Evolutionary conservation across 345 rosid species (phyloP).

Genomic region (Barbarea vulgaris): DNA sequence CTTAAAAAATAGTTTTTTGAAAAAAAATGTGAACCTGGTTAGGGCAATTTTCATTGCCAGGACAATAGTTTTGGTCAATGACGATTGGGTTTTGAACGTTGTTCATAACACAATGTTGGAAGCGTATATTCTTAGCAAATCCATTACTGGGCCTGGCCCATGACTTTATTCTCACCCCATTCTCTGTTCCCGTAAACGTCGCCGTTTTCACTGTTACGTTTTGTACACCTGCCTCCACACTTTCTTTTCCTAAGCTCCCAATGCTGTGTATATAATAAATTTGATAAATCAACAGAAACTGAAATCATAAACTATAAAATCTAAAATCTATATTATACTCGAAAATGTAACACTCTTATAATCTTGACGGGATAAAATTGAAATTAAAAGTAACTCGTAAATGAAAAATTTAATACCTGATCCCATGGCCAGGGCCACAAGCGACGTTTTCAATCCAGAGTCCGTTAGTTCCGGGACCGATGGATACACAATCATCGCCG

Average conservation of each 20-base stretch:
- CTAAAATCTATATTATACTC: neutral
- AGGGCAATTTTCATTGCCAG: constrained; percentile 45
- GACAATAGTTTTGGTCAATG: constrained; percentile 69
- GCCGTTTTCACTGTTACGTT: constrained; percentile 53
- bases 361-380: neutral
- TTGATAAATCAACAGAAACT: neutral
- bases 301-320: neutral
- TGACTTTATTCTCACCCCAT: constrained; percentile 63
- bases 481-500: constrained; percentile 70
- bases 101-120: constrained; percentile 45
- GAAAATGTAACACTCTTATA: neutral
- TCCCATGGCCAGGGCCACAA: constrained; percentile 86
- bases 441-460: constrained; percentile 53
- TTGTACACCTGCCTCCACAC: constrained; percentile 50
- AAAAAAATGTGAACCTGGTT: constrained; percentile 28
- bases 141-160: constrained; percentile 68
- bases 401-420: constrained; percentile 43
- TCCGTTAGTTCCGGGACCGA: constrained; percentile 66
- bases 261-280: constrained; percentile 36
- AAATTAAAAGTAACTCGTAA: neutral
- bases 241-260: constrained; percentile 50
- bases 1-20: neutral
- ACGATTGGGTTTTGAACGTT: constrained; percentile 57
- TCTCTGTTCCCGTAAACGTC: constrained; percentile 45
- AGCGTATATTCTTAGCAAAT: constrained; percentile 46